Evolutionary conservation across 2,329 filamentous ascomycete genomes (phyloP).

Genomic region (Penicillium digitatum): DNA sequence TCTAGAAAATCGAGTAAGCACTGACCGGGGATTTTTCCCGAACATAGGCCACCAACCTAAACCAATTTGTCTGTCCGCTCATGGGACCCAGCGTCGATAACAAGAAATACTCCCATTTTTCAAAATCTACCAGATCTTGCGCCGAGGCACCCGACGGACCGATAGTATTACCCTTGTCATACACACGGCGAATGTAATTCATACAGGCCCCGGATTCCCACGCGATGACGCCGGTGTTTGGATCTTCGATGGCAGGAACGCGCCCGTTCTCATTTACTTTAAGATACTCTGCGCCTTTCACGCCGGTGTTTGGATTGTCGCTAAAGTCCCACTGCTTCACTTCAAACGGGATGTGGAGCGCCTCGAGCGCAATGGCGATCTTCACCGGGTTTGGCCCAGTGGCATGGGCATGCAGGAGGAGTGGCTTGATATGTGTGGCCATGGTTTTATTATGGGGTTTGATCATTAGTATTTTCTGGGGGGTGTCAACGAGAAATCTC

Average conservation of each 20-base stretch:
- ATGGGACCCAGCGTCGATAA: constrained; percentile 43
- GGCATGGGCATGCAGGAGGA: constrained; percentile 42
- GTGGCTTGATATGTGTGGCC: constrained; percentile 29
- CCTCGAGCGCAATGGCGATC: constrained; percentile 42
- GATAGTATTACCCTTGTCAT: constrained; percentile 42
- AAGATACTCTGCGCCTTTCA: constrained; percentile 32
- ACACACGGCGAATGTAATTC: constrained; percentile 40
- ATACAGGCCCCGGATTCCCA: constrained; percentile 43
- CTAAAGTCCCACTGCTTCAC: constrained; percentile 44
- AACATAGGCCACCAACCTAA: constrained; percentile 20
- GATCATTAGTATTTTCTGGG: neutral
- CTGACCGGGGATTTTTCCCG: neutral
- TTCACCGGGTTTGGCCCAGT: constrained; percentile 46
- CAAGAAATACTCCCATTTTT: constrained; percentile 47
- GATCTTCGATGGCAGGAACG: constrained; percentile 38
- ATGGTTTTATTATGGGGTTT: constrained; percentile 1
- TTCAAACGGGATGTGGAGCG: constrained; percentile 40
- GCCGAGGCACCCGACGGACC: constrained; percentile 30
- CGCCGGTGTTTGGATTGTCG: constrained; percentile 34
- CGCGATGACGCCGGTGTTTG: constrained; percentile 36
- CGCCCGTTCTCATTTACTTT: constrained; percentile 47
- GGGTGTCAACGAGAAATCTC: neutral
- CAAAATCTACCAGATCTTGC: constrained; percentile 44
- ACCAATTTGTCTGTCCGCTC: constrained; percentile 43
- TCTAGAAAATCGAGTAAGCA: constrained; percentile 18